phyloP scores from a whole-genome alignment of 495 filamentous ascomycete genomes.

The Sordaria brevicollis region DNA sequence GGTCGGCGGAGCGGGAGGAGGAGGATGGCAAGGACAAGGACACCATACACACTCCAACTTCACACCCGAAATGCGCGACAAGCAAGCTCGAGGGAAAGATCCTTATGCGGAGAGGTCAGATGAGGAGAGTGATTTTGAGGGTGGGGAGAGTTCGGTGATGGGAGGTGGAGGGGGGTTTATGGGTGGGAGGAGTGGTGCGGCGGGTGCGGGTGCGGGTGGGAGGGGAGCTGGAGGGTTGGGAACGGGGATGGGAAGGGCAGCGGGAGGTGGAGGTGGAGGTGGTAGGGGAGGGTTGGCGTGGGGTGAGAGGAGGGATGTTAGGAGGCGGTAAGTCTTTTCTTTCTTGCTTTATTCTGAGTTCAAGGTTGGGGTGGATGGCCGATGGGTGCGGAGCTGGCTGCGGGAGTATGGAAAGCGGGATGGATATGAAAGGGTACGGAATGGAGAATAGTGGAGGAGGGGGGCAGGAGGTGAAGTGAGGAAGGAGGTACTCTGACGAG shows the following conservation, averaged over 20 bases:
- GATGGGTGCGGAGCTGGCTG: background rate
- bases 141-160: background rate
- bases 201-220: background rate
- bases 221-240: background rate
- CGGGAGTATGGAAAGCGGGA: no score
- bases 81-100: constrained; percentile 44
- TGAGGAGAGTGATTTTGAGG: background rate
- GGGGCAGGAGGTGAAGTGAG: background rate
- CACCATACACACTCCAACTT: constrained; percentile 6
- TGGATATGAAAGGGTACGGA: background rate
- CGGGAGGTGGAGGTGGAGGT: background rate
- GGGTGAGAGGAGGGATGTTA: background rate
- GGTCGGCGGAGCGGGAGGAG: no score
- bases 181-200: background rate
- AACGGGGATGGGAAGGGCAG: background rate
- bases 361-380: background rate
- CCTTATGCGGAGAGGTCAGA: constrained; percentile 19
- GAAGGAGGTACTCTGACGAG: background rate
- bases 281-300: background rate
- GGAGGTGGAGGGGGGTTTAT: background rate
- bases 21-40: no score
- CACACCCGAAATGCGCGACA: constrained; percentile 36
- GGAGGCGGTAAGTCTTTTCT: background rate
- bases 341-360: background rate
- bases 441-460: background rate